These are phyloP conservation scores for Penicillium sp. DNA, from an alignment of 2,329 filamentous ascomycete species.

Conservation along the genomic window DNA sequence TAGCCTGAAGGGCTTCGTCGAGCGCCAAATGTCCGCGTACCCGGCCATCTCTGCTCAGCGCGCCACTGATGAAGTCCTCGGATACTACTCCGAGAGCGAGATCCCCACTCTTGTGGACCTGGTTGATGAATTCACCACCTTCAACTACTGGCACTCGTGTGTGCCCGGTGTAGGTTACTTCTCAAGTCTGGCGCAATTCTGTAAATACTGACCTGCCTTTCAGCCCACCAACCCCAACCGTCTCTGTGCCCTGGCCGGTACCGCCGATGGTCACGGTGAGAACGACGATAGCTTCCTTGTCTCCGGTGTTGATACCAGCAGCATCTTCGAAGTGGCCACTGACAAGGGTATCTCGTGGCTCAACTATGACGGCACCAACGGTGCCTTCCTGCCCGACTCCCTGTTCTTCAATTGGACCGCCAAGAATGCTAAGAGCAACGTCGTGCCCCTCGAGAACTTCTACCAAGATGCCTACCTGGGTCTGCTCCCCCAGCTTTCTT, in stretches of 20 bases:
- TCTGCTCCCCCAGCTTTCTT: conserved; percentile 32
- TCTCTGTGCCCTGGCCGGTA: conserved; percentile 28
- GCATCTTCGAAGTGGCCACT: conserved; percentile 39
- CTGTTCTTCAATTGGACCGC: conserved; percentile 33
- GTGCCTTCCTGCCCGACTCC: conserved; percentile 28
- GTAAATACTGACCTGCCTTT: conserved; percentile 7
- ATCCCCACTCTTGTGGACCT: conserved; percentile 41
- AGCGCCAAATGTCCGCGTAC: conserved; percentile 37
- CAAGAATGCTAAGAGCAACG: conserved; percentile 24
- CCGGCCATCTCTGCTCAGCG: conserved; percentile 28
- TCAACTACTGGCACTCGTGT: conserved; percentile 47
- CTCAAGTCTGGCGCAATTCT: neutral
- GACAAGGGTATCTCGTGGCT: conserved; percentile 31
- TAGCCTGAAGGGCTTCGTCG: conserved; percentile 37
- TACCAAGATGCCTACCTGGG: conserved; percentile 33
- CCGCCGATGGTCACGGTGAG: conserved; percentile 27
- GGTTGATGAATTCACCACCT: conserved; percentile 41
- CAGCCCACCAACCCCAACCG: conserved; percentile 47
- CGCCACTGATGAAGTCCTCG: conserved; percentile 40
- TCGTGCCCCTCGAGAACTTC: conserved; percentile 32
- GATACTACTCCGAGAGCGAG: conserved; percentile 44
- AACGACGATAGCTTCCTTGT: conserved; percentile 29
- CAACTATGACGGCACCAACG: conserved; percentile 35
- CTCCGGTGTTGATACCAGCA: conserved; percentile 32
- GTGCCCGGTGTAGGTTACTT: conserved; percentile 38